Base-by-base conservation (phyloP, 768 basidiomycete species). In the Sutorius australiensis region DNA sequence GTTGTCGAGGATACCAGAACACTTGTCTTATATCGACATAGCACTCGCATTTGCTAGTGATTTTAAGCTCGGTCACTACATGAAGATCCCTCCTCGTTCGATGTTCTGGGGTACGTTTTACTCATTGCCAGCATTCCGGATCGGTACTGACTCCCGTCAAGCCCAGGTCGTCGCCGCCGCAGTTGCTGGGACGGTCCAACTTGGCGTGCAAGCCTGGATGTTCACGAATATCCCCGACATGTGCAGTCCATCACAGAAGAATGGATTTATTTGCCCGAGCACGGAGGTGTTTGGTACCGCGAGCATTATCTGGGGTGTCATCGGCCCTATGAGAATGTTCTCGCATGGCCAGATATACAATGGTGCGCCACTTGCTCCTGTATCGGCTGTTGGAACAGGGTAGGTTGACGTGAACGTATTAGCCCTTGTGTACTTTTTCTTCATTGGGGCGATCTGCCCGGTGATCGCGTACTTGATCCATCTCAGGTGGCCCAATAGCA, bases 251-350 rank as follows among this genome's bases (percentile, higher is more conserved):
- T 61, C 56, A 11, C 68, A 71, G 30, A 58, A 57, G 17, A 6
- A 84, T 59, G 79, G 80, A 17, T 90, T 89, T 68, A 84, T 80
- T 50, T 91, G 89, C 66, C 87, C 88, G 0, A 67, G 53, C 12
- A 86, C 85, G 6, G 74, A 83, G 54, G 85, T 89, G 8, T 91
- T 92, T 66, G 87, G 86, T 34, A 88, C 87, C 3, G 89, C 89
- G 19, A 83, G 81, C 53, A 80, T 92, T 56, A 79, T 92, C 57
- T 90, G 84, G 84, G 87, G 91, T 55, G 86, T 89, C 55, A 87
- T 93, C 51, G 89, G 90, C 1, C 90, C 90, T 6, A 73, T 70
- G 31, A 76, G 81, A n/a, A 77, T 83, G 63, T 92, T 88, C 75
- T 86, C 81, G 2, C 43, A 71, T 16, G 87, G 86, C 12, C 79